Base-by-base conservation (phyloP, 257 asterid species). In the Nicotiana knightiana region DNA sequence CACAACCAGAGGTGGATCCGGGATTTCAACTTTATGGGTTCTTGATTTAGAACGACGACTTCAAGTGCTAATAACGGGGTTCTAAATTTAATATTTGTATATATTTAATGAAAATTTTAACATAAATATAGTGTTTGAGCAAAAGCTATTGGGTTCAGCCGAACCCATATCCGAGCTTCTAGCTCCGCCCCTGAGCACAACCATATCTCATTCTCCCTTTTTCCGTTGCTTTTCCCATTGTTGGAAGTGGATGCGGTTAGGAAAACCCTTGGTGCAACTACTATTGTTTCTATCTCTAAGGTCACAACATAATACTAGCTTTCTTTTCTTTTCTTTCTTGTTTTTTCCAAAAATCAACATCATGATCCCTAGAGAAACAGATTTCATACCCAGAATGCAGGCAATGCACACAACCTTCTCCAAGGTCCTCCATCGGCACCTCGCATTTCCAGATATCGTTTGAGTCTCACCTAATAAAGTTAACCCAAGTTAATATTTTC, bases 391-490 rank as follows among this genome's bases (percentile, higher is more conserved):
- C 98, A 96, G 80, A 96, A 91, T 57, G 99, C 98, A 87, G 99
- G 99, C 76, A 96, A 86, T 3, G 99, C 99, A 33, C 99, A 94
- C 51, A 94, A 90, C 87, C 97, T 89, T 87, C 99, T 92, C 98
- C 97, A 96, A 81, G 99, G 98, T 85, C 98, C 99, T 71, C 99
- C 99, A 83, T 96, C 98, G 81, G 98, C 99, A 82, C 99, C 99
- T 77, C 99, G 87, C 99, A 94, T 96, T 91, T 94, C 98, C 91
- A 96, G 87, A 90, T 96, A 94, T 79, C 99, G 83, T 90, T 94
- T 96, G 67, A 96, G 98, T 90, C 99, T 91, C 54, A 96, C 99
- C 99, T 96, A 92, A 64, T 84, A 83, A 68, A 84, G 61, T 55
- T 39, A 83, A 63, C 61, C 66, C 81, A 57, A 78, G 81, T 46